Conservation (phyloP, 768 basidiomycete genomes). For the Gymnopilus junonius region DNA sequence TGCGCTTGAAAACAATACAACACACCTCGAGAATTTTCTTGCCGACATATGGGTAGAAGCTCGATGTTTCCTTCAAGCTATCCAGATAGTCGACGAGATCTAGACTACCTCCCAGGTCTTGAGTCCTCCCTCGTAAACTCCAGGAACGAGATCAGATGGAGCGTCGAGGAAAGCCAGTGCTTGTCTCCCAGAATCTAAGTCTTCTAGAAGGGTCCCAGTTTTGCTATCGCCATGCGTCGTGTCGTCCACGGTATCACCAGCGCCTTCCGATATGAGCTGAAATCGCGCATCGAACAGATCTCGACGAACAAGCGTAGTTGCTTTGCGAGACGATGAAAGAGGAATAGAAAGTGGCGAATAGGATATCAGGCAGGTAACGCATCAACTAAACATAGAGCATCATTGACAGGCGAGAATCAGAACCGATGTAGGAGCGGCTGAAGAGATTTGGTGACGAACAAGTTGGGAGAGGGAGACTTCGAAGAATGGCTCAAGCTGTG, state of each 20-base stretch:
- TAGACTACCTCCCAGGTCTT: slow-evolving; percentile 97
- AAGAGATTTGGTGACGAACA: slow-evolving; percentile 32
- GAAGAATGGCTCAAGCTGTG: slow-evolving; percentile 26
- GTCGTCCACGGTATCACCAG: slow-evolving; percentile 30
- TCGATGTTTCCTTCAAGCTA: slow-evolving; percentile 26
- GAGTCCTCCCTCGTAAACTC: slow-evolving; percentile 93
- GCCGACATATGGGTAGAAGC: slow-evolving; percentile 38
- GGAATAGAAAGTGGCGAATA: slow-evolving; percentile 75
- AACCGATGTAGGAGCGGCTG: slow-evolving; percentile 6
- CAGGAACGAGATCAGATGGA: slow-evolving; percentile 88
- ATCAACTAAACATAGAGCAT: slow-evolving; percentile 55
- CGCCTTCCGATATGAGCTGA: slow-evolving; percentile 75
- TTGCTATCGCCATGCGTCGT: slow-evolving; percentile 13
- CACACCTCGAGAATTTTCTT: slow-evolving; percentile 75
- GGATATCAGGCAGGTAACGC: slow-evolving; percentile 74
- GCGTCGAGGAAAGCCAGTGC: slow-evolving; percentile 74
- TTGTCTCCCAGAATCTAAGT: slow-evolving; percentile 8
- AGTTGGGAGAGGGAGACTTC: slow-evolving; percentile 39
- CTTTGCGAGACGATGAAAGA: slow-evolving; percentile 34
- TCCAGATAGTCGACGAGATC: slow-evolving; percentile 79
- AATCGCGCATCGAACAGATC: slow-evolving; percentile 98
- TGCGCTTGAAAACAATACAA: background rate
- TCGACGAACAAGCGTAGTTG: slow-evolving; percentile 63
- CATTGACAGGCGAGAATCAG: slow-evolving; percentile 12
- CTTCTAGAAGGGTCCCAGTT: slow-evolving; percentile 18